Percentiles rank a stretch among this genome's conserved stretches.
These are phyloP conservation scores for Afroboletus lepidellus DNA, from an alignment of 1,284 basidiomycete species.

Conservation along the genomic window DNA sequence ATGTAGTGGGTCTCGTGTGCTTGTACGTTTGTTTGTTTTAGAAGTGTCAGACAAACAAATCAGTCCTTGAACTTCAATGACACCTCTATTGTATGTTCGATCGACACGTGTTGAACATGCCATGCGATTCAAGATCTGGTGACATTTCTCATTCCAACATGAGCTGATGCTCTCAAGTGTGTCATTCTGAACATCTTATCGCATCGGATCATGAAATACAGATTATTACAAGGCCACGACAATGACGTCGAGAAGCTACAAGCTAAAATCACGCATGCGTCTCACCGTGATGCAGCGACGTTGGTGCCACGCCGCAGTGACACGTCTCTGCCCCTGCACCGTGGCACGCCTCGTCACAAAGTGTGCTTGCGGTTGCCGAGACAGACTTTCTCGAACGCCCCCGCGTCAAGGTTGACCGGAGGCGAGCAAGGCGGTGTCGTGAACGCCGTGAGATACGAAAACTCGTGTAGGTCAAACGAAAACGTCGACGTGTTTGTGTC, in stretches of 20 bases:
- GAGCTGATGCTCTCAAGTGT: neutral
- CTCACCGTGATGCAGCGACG: neutral
- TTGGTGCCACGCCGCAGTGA: constrained; percentile 5
- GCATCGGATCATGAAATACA: constrained; percentile 24
- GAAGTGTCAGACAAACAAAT: constrained; percentile 8
- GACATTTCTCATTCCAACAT: neutral
- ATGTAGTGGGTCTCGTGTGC: neutral
- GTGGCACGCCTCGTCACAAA: constrained; percentile 10
- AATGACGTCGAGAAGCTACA: constrained; percentile 19
- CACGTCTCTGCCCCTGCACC: constrained; percentile 10
- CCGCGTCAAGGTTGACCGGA: constrained; percentile 14
- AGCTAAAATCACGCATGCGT: constrained; percentile 4
- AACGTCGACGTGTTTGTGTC: constrained; percentile 16
- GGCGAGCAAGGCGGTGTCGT: constrained; percentile 34
- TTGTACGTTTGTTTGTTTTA: constrained; percentile 21
- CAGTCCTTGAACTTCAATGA: neutral
- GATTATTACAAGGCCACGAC: constrained; percentile 5
- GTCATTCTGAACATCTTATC: constrained; percentile 24
- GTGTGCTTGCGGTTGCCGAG: constrained; percentile 13
- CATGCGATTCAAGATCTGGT: constrained; percentile 4
- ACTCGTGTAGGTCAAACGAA: constrained; percentile 31
- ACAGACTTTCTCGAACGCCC: constrained; percentile 10
- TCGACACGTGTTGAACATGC: constrained; percentile 26
- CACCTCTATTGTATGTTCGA: neutral
- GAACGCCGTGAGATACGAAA: constrained; percentile 34